Percentiles rank a stretch among this genome's conserved stretches.
phyloP scores from a whole-genome alignment of 1,139 yeast species.

The Entelexis sorbosivorans region DNA sequence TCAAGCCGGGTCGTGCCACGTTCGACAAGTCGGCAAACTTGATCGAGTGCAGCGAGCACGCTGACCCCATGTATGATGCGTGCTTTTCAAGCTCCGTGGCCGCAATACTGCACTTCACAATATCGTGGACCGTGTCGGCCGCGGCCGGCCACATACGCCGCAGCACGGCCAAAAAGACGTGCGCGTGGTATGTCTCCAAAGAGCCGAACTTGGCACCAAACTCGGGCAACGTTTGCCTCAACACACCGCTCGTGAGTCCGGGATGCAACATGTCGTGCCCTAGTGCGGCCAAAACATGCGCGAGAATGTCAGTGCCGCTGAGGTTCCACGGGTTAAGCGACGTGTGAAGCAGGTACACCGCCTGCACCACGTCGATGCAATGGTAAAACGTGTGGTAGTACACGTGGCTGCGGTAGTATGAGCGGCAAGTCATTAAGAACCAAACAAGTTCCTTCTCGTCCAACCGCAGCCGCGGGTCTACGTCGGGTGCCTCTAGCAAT shows the following conservation, averaged over 20 bases:
- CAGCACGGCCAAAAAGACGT: slow-evolving; percentile 54
- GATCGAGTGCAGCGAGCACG: slow-evolving; percentile 12
- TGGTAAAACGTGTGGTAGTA: slow-evolving; percentile 85
- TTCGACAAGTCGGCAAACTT: slow-evolving; percentile 20
- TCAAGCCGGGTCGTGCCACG: slow-evolving; percentile 10
- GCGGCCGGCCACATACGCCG: slow-evolving; percentile 50
- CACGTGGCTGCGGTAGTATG: slow-evolving; percentile 40
- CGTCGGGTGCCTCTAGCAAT: slow-evolving; percentile 16
- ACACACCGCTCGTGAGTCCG: slow-evolving; percentile 73
- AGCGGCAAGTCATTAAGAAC: slow-evolving; percentile 40
- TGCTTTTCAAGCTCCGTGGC: slow-evolving; percentile 96
- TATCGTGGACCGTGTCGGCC: slow-evolving; percentile 1
- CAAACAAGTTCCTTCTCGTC: slow-evolving; percentile 41
- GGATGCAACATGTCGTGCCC: slow-evolving; percentile 98
- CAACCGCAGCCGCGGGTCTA: slow-evolving; percentile 24
- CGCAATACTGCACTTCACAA: slow-evolving; percentile 38
- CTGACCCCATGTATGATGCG: slow-evolving; percentile 32
- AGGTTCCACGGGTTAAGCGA: slow-evolving; percentile 13
- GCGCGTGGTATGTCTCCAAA: slow-evolving; percentile 75
- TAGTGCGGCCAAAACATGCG: slow-evolving; percentile 56
- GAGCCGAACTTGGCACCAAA: slow-evolving; percentile 54
- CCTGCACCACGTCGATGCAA: slow-evolving; percentile 85
- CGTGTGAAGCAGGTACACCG: slow-evolving; percentile 1
- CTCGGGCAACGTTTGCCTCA: slow-evolving; percentile 54
- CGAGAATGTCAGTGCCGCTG: slow-evolving; percentile 8